Base-by-base conservation (phyloP, 768 basidiomycete species). In the Rhizopogon vesiculosus region DNA sequence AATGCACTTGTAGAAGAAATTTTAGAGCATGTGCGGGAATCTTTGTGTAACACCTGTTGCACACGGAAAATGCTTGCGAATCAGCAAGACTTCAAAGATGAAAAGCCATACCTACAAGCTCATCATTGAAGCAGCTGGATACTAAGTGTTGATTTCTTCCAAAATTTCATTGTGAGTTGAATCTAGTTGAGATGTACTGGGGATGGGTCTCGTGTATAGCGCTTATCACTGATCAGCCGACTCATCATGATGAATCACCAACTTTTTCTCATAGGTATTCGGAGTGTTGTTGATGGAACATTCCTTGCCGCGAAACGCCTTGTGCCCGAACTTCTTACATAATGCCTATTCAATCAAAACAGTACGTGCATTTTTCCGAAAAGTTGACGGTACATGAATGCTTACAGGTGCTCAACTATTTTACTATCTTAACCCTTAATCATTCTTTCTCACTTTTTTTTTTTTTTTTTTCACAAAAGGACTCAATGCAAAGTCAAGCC, bases 301-400 rank as follows among this genome's bases (percentile, higher is more conserved):
- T 68, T 68, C 56, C 59, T 61, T 19, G 61, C 60, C 2, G 60
- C 60, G n/a, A 57, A 65, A 38, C 50, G 31, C 39, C 58, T 68
- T 25, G 62, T 68, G 28, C 66, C 62, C 38, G 54, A 68, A 43
- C 59, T 61, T 49, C 53, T 65, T n/a, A n/a, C n/a, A n/a, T 31
- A 33, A 66, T 54, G 46, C 42, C n/a, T 59, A 59, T 28, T 45
- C n/a, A n/a, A n/a, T n/a, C n/a, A n/a, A n/a, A n/a, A n/a, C 54
- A 43, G 64, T 68, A 45, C 53, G 59, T 8, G 55, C 55, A 7
- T 45, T 57, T 44, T 57, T 53, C 19, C 28, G 18, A 41, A 57
- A 54, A 54, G 25, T 35, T 57, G 56, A 43, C 25, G 33, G 10
- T 22, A 22, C 22, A 22, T 22, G 22, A 2, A 22, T 22, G 22